Conservation (phyloP, 1,284 basidiomycete genomes). For the Malassezia sympodialis region DNA sequence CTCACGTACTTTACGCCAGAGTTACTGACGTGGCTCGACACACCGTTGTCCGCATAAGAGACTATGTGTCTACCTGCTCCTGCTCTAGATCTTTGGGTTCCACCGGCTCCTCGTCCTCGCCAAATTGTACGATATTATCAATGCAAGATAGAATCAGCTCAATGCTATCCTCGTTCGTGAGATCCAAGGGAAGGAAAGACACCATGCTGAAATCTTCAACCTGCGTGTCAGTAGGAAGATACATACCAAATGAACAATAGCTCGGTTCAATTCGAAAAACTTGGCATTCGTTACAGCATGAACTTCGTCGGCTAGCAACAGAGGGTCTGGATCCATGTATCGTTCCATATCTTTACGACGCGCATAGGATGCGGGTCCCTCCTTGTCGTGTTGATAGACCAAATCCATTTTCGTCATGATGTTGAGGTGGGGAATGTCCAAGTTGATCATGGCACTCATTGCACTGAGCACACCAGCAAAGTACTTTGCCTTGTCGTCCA, state of each 20-base stretch:
- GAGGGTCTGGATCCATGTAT: conserved; percentile 95
- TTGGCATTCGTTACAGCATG: conserved; percentile 64
- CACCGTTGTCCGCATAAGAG: neutral
- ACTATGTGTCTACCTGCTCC: conserved; percentile 25
- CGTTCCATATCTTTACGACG: conserved; percentile 54
- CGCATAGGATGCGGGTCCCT: conserved; percentile 34
- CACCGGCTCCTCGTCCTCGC: conserved; percentile 47
- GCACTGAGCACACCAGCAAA: conserved; percentile 96
- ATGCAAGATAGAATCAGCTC: conserved; percentile 85
- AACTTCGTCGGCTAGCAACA: conserved; percentile 64
- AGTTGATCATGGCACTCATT: conserved; percentile 97
- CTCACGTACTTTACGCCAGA: conserved; percentile 91
- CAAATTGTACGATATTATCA: conserved; percentile 86
- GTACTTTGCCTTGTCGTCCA: conserved; percentile 81
- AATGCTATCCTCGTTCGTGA: conserved; percentile 78
- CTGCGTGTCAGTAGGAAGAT: conserved; percentile 50
- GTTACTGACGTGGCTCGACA: conserved; percentile 51
- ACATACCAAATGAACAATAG: conserved; percentile 77
- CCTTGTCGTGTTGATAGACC: conserved; percentile 59
- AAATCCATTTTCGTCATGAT: conserved; percentile 99
- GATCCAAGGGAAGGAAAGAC: conserved; percentile 87
- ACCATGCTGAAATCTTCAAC: conserved; percentile 98
- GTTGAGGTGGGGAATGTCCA: conserved; percentile 94
- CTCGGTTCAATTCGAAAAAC: conserved; percentile 86
- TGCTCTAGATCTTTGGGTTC: conserved; percentile 47